Evolutionary conservation across 2,329 filamentous ascomycete species (phyloP), one percentile per base, ranked within the genome.

Genomic region (Knoxdaviesia capensis): DNA sequence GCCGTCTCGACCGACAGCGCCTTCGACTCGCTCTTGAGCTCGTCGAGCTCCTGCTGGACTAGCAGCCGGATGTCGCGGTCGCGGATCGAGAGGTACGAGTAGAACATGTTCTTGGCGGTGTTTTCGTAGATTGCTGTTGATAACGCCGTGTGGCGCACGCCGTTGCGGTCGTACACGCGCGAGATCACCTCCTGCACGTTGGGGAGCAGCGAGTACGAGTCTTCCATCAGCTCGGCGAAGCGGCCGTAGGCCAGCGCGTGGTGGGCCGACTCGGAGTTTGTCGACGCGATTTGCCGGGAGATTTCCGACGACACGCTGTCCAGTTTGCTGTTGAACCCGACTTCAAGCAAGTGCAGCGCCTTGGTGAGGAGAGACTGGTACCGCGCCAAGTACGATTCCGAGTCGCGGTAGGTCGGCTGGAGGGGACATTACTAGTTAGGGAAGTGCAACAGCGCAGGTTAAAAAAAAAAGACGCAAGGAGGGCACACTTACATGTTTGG

Each of bases 311-410:
- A 71, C 5, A 70, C 61, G 43, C 61, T 67, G 42, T 74, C 68
- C 29, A 72, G 56, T 7, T 64, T 65, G 30, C 56, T 61, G 6
- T 60, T 68, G 52, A 72, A 71, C 30, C 65, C 70, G 30, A 73
- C 66, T 46, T 75, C 73, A 5, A 78, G 61, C 8, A 78, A 59
- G 50, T 77, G 73, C 7, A 79, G 60, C 1, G 74, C 69, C 49
- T 76, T 76, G 31, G 72, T 74, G 9, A 96, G 69, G 8, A 94
- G 68, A 0, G 90, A 69, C 46, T 83, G 76, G 56, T 96, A 96
- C 45, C 86, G 75, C 6, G 88, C 85, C 37, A 87, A 73, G 56
- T 94, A 96, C 2, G 80, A 76, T 47, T 86, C 79, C 3, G 87
- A 79, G 57, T 96, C 88, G 47, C 83, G 81, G 55, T 94, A 93